These are phyloP conservation scores for Ceratocystis colombiana DNA, from an alignment of 2,329 filamentous ascomycete species.

Conservation along the genomic window DNA sequence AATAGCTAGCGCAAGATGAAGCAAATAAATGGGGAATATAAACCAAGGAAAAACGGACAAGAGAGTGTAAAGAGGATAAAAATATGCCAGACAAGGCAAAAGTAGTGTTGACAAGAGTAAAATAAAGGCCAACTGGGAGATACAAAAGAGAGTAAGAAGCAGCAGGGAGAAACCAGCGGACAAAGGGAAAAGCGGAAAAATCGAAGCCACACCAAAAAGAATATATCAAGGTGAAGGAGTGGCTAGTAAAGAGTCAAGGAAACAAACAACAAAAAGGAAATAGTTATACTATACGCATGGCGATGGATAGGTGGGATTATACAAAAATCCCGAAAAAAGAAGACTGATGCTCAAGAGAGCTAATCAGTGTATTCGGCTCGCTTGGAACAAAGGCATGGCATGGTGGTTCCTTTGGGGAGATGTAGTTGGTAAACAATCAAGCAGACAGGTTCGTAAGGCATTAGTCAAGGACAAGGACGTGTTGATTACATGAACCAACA, in stretches of 20 bases:
- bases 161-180: not conserved
- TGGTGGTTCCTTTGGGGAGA: too few species aligned
- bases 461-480: conserved; percentile 4
- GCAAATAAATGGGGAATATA: conserved; percentile 7
- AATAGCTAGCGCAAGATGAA: not conserved
- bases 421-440: not conserved
- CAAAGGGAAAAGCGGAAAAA: not conserved
- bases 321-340: too few species aligned
- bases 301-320: not conserved
- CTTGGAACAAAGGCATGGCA: too few species aligned
- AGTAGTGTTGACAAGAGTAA: not conserved
- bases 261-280: conserved; percentile 19
- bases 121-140: not conserved
- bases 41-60: conserved; percentile 12
- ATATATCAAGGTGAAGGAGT: not conserved
- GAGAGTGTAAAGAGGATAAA: conserved; percentile 3
- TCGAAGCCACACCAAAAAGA: not conserved
- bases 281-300: conserved; percentile 18
- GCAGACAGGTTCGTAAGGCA: conserved; percentile 17
- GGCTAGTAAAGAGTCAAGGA: not conserved
- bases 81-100: not conserved
- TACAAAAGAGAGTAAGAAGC: not conserved
- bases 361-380: too few species aligned
- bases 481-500: not conserved
- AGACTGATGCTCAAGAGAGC: too few species aligned